Evolutionary conservation across 345 rosid species (phyloP).

Genomic region (Moricandia moricandioides): DNA sequence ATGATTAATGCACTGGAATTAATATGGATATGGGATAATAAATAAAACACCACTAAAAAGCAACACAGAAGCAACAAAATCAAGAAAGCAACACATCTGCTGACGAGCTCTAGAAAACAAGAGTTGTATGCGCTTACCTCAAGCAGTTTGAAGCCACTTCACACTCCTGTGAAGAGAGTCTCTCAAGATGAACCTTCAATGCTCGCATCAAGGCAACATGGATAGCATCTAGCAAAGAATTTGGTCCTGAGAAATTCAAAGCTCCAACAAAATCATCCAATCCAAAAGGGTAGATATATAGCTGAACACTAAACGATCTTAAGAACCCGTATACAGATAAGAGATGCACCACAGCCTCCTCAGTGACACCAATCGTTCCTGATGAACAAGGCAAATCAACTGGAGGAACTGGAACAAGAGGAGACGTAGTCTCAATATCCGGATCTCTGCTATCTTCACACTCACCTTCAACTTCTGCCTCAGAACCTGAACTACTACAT

Average conservation of each 20-base stretch:
- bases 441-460: conserved; percentile 38
- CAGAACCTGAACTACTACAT: conserved; percentile 38
- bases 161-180: conserved; percentile 63
- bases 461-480: conserved; percentile 49
- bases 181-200: conserved; percentile 63
- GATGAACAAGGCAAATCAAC: conserved; percentile 74
- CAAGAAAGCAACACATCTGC: neutral
- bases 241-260: conserved; percentile 59
- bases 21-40: neutral
- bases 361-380: conserved; percentile 71
- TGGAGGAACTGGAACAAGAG: conserved; percentile 49
- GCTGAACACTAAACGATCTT: conserved; percentile 67
- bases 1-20: conserved; percentile 6
- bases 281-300: conserved; percentile 78
- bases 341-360: conserved; percentile 66
- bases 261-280: conserved; percentile 93
- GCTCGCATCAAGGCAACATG: conserved; percentile 76
- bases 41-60: conserved; percentile 3
- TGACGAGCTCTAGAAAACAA: neutral
- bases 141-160: conserved; percentile 72
- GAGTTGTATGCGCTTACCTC: conserved; percentile 47
- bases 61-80: neutral
- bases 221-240: conserved; percentile 75
- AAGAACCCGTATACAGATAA: conserved; percentile 79
- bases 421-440: conserved; percentile 42